phyloP scores from a whole-genome alignment of 2,329 filamentous ascomycete genomes.

The Harringtonia lauricola region DNA sequence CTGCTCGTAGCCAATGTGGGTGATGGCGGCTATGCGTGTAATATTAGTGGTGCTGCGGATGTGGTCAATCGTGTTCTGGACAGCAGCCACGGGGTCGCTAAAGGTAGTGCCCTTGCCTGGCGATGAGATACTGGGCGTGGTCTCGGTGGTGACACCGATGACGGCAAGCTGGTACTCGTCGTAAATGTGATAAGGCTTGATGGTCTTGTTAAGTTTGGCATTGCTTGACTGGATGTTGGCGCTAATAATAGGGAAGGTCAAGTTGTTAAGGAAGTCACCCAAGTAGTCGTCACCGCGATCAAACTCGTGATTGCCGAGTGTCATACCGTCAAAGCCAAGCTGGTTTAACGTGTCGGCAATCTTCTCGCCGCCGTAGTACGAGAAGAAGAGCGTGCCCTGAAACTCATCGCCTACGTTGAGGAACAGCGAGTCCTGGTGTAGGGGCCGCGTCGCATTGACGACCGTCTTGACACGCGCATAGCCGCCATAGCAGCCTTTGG shows the following conservation, averaged over 20 bases:
- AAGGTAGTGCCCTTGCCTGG: conserved; percentile 48
- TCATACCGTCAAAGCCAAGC: conserved; percentile 57
- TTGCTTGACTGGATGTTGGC: conserved; percentile 54
- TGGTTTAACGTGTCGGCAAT: conserved; percentile 56
- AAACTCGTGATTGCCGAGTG: conserved; percentile 56
- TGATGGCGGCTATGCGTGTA: conserved; percentile 53
- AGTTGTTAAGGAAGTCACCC: conserved; percentile 48
- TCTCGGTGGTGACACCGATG: conserved; percentile 53
- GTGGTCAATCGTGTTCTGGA: conserved; percentile 50
- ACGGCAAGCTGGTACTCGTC: conserved; percentile 48
- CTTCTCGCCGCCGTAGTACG: conserved; percentile 56
- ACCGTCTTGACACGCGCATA: conserved; percentile 53
- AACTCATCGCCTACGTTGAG: conserved; percentile 61
- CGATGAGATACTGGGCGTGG: conserved; percentile 45
- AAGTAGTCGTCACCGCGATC: conserved; percentile 53
- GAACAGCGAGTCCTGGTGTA: conserved; percentile 49
- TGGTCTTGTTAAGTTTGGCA: conserved; percentile 45
- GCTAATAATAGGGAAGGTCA: conserved; percentile 54
- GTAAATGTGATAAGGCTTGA: conserved; percentile 56
- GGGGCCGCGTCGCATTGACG: conserved; percentile 38
- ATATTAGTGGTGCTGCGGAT: conserved; percentile 51
- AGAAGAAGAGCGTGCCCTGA: conserved; percentile 57
- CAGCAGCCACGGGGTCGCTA: conserved; percentile 42
- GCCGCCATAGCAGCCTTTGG: conserved; percentile 50
- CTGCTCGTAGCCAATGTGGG: conserved; percentile 55